These are phyloP conservation scores for Tulasnella sp. DNA, from an alignment of 768 basidiomycete genomes.

Conservation along the genomic window DNA sequence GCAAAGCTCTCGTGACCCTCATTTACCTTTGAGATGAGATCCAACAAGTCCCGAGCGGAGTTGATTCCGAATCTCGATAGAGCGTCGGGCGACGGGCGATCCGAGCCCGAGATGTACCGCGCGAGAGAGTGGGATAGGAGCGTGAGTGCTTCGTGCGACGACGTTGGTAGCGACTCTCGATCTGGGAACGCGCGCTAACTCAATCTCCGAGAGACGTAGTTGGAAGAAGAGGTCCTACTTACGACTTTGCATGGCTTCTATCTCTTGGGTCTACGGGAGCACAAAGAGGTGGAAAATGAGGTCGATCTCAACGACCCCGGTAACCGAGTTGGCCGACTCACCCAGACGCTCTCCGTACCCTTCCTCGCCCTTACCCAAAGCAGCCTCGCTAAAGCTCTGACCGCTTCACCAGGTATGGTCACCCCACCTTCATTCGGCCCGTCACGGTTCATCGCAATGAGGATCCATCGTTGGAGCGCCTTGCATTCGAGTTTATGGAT, in stretches of 20 bases:
- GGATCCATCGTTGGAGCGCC: conserved; percentile 41
- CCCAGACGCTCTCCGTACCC: conserved; percentile 46
- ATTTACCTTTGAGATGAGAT: conserved; percentile 60
- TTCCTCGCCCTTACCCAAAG: conserved; percentile 48
- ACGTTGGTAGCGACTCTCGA: conserved; percentile 38
- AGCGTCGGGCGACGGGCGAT: conserved; percentile 45
- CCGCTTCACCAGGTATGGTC: conserved; percentile 59
- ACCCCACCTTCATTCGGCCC: background rate
- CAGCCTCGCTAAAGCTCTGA: conserved; percentile 67
- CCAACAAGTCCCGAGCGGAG: conserved; percentile 52
- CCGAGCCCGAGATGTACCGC: conserved; percentile 34
- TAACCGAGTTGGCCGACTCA: conserved; percentile 26
- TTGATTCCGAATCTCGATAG: conserved; percentile 45
- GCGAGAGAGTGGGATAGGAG: conserved; percentile 66
- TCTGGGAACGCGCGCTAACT: conserved; percentile 33
- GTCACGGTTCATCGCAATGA: background rate
- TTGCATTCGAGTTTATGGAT: conserved; percentile 69
- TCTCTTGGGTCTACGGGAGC: conserved; percentile 38
- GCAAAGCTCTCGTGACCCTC: too few relatives aligned
- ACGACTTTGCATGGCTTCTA: conserved; percentile 71
- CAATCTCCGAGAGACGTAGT: too few relatives aligned
- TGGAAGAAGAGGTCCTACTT: conserved; percentile 23
- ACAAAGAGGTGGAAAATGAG: background rate
- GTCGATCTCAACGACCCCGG: too few relatives aligned
- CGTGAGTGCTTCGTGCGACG: conserved; percentile 45